These are phyloP conservation scores for Rhododendron griersonianum DNA, from an alignment of 148 eudicot genomes.

Conservation along the genomic window DNA sequence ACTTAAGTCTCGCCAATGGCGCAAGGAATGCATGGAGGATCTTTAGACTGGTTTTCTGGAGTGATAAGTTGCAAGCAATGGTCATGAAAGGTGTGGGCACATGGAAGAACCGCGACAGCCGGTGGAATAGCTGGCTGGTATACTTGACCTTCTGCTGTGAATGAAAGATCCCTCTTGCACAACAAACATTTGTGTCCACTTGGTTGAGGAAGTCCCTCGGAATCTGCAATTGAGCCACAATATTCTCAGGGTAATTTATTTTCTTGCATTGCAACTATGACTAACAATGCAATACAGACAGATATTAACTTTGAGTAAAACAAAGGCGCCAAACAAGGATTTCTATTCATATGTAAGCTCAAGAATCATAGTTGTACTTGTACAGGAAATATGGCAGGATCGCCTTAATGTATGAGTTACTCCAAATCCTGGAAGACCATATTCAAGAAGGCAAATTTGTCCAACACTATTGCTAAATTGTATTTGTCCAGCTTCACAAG, in stretches of 20 bases:
- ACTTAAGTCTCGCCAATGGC: constrained; percentile 47
- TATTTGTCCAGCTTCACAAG: neutral
- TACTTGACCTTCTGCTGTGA: constrained; percentile 52
- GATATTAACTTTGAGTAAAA: neutral
- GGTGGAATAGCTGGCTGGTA: constrained; percentile 37
- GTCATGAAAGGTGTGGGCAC: constrained; percentile 62
- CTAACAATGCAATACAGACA: neutral
- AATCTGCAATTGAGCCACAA: constrained; percentile 26
- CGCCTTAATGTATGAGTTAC: neutral
- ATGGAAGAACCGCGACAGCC: constrained; percentile 53
- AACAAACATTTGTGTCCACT: constrained; percentile 46
- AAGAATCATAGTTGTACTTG: neutral
- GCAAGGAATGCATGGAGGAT: constrained; percentile 83
- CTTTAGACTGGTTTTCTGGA: constrained; percentile 38
- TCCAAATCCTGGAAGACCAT: neutral
- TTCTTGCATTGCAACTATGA: neutral
- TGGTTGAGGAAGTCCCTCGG: constrained; percentile 21
- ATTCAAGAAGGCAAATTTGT: neutral
- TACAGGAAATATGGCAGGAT: neutral
- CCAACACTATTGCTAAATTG: neutral
- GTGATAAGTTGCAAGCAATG: constrained; percentile 59
- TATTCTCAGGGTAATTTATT: neutral
- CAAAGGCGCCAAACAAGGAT: neutral
- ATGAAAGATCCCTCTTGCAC: constrained; percentile 70
- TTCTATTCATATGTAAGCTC: neutral